Base-by-base conservation (phyloP, 2,329 filamentous ascomycete species). In the Leptographium procerum region DNA sequence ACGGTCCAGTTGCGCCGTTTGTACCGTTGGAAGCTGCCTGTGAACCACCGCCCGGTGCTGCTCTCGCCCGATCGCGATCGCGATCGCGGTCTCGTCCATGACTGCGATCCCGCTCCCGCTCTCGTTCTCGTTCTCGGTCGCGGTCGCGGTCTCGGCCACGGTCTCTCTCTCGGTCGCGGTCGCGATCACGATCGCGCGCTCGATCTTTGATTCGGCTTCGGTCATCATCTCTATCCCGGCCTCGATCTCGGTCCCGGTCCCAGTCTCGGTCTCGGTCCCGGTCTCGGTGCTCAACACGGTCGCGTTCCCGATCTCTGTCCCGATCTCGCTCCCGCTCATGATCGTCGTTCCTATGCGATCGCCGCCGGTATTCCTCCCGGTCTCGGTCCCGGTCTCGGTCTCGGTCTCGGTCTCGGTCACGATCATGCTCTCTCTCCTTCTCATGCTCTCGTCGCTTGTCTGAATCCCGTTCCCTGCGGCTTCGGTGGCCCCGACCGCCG, bases 401-500 rank as follows among this genome's bases (percentile, higher is more conserved):
- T 48, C 64, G 47, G 22, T 33, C 62, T 55, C 29, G 65, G 26
- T 62, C 61, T 14, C 52, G 60, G 19, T 50, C 59, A 16, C 56
- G 56, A 24, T 59, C 59, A 1, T 52, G 53, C 26, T 55, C 58
- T 26, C 56, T 29, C n/a, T 57, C 29, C 6, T 54, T 51, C 13
- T 57, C 52, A 3, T 40, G 51, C 13, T 36, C 51, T 24, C 56
- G 26, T 19, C 33, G 40, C 14, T 51, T 31, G 10, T 57, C 56
- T 2, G 14, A n/a, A 2, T 58, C 51, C 22, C 57, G 57, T 1
- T 51, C 58, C 64, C 65, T 59, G 66, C 63, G 34, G 70, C 69
- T 58, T 72, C 77, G 63, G 70, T 72, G 47, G 77, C 73, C 48
- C 71, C 66, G 22, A 65, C 67, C 26, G 66, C 66, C 26, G 4